A percentile compares a stretch with the other conserved stretches of the same genome.
Evolutionary conservation across 2,329 filamentous ascomycete species (phyloP).

Genomic region (Fusarium austroafricanum): DNA sequence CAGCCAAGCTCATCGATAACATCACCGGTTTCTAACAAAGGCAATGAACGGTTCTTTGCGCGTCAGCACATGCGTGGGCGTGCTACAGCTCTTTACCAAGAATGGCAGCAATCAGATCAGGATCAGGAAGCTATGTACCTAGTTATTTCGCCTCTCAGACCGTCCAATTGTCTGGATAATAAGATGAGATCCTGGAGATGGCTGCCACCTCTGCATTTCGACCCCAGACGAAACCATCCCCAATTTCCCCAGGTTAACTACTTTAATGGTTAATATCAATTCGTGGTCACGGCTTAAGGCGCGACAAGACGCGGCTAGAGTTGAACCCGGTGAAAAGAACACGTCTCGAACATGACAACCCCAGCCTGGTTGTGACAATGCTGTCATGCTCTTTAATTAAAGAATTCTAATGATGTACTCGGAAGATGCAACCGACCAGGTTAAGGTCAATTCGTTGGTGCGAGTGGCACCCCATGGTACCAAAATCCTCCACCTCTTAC

Average conservation of each 20-base stretch:
- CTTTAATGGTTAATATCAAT: constrained; percentile 1
- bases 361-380: constrained; percentile 16
- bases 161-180: constrained; percentile 17
- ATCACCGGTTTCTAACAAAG: constrained; percentile 16
- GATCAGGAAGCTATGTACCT: constrained; percentile 19
- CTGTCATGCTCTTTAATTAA: constrained; percentile 7
- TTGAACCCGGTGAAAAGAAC: constrained; percentile 22
- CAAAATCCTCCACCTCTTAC: constrained; percentile 44
- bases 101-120: constrained; percentile 27
- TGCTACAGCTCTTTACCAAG: constrained; percentile 36
- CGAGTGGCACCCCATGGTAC: constrained; percentile 37
- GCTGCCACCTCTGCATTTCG: constrained; percentile 27
- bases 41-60: constrained; percentile 11
- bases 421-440: constrained; percentile 39
- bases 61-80: constrained; percentile 10
- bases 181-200: constrained; percentile 34
- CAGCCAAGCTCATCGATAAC: constrained; percentile 19
- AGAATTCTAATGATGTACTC: constrained; percentile 9
- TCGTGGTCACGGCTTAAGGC: constrained; percentile 2
- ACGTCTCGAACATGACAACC: constrained; percentile 31
- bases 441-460: constrained; percentile 13
- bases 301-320: constrained; percentile 11
- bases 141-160: neutral
- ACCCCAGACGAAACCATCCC: neutral
- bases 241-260: constrained; percentile 13